Evolutionary conservation across 1,284 basidiomycete species (phyloP).

Genomic region (Fomes fomentarius): DNA sequence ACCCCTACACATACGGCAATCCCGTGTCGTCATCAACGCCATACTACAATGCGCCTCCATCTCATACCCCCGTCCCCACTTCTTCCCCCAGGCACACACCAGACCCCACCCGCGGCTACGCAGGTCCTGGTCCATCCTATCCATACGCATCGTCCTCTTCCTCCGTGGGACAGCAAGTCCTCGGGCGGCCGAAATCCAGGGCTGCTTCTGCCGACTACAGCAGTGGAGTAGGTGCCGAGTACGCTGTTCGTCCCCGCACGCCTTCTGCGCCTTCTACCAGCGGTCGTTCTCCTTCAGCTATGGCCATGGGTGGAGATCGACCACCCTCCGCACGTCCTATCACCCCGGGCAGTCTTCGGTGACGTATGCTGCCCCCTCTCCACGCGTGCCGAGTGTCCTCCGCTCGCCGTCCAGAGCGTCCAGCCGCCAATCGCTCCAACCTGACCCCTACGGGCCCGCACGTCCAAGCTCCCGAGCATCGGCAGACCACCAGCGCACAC

Average conservation of each 20-base stretch:
- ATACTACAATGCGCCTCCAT: constrained; percentile 20
- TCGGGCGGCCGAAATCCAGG: constrained; percentile 4
- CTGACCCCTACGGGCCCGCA: constrained; percentile 8
- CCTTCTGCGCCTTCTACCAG: no score
- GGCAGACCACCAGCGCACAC: constrained; percentile 28
- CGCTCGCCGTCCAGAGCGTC: constrained; percentile 15
- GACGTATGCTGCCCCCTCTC: constrained; percentile 22
- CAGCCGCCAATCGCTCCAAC: constrained; percentile 18
- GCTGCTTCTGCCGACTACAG: constrained; percentile 6
- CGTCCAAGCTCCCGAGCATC: constrained; percentile 17
- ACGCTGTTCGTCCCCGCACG: constrained; percentile 5
- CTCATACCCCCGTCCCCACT: constrained; percentile 22
- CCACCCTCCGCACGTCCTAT: constrained; percentile 13
- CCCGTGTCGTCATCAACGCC: constrained; percentile 3
- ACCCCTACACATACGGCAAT: constrained; percentile 8
- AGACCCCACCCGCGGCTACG: constrained; percentile 13
- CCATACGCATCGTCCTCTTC: constrained; percentile 4
- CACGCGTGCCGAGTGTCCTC: constrained; percentile 12
- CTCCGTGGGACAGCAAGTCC: not conserved
- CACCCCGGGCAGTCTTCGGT: constrained; percentile 14
- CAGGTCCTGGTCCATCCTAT: no score
- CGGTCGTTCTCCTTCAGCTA: constrained; percentile 10
- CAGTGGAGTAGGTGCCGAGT: not conserved
- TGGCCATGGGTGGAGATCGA: constrained; percentile 6
- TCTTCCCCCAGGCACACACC: constrained; percentile 16